Base-by-base conservation (phyloP, 257 asterid genomes). In the Penstemon davidsonii region DNA sequence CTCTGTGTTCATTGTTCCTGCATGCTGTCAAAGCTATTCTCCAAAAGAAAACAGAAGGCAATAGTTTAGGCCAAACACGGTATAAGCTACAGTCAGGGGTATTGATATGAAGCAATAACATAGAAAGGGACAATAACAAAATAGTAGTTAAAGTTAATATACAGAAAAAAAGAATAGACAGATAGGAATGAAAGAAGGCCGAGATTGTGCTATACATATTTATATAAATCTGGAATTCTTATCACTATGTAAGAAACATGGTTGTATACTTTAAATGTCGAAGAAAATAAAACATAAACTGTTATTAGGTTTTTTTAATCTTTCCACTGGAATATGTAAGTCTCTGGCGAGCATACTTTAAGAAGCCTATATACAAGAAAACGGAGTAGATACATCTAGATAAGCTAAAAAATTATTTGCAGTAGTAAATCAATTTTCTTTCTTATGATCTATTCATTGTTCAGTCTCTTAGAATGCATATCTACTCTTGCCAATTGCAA, bases 11-110 rank as follows among this genome's bases (percentile, higher is more conserved):
- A 65, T 52, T 66, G 65, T 75, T 85, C 76, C 77, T 78, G 77
- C 72, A 78, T 66, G 81, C 78, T 40, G 73, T 61, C 75, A 93
- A 69, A 70, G 83, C 96, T 92, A 72, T 71, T 68, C 75, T 47
- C 59, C 67, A 65, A 50, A 47, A 60, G 71, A 42, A 13, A 6
- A 64, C 47, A 50, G 60, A 56, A 72, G 12, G 64, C 64, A 64
- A 44, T 45, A 50, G 44, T 63, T 72, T 71, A 76, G 59, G 56
- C 36, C 58, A 45, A 76, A 64, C 11, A 47, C 5, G 66, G 61
- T 12, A 18, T 8, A 51, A 41, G n/a, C 9, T 52, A 51, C 50
- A 68, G 58, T 51, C 56, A 54, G 62, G 69, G 47, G 18, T 7
- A 74, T 37, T n/a, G 18, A 15, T 15, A 15, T 15, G 11, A 70